Evolutionary conservation across 108 stramenopile species (phyloP).

Genomic region (Tribonema minus): DNA sequence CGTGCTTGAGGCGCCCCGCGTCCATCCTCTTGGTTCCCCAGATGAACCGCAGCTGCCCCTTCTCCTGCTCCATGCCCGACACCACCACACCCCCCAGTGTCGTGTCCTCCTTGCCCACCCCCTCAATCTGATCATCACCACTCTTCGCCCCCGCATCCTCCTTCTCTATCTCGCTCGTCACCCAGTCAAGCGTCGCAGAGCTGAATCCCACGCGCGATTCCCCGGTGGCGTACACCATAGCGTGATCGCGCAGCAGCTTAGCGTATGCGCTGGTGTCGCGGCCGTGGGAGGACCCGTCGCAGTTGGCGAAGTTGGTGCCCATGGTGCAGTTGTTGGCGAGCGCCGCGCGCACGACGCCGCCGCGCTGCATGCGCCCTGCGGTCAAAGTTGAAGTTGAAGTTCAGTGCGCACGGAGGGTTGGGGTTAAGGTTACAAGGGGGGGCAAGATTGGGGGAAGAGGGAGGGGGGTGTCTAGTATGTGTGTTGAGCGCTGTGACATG

Average conservation of each 20-base stretch:
- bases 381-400: too few species aligned
- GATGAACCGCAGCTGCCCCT: constrained; percentile 51
- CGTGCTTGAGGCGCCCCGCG: constrained; percentile 40
- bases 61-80: not conserved
- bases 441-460: too few species aligned
- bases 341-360: constrained; percentile 69
- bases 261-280: constrained; percentile 1
- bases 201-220: constrained; percentile 54
- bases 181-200: constrained; percentile 46
- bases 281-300: constrained; percentile 30
- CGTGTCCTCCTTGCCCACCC: not conserved
- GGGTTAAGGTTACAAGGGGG: too few species aligned
- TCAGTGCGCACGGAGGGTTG: too few species aligned
- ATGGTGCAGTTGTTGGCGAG: constrained; percentile 73
- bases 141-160: constrained; percentile 60
- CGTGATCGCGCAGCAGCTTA: constrained; percentile 52
- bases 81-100: not conserved
- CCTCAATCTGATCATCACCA: not conserved
- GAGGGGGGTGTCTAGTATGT: too few species aligned
- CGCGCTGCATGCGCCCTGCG: constrained; percentile 15
- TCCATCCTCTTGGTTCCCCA: constrained; percentile 44
- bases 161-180: constrained; percentile 18
- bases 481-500: too few species aligned
- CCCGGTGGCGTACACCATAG: constrained; percentile 67
- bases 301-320: constrained; percentile 62